These are phyloP conservation scores for Cyberlindnera mrakii DNA, from an alignment of 805 yeast genomes.

Conservation along the genomic window DNA sequence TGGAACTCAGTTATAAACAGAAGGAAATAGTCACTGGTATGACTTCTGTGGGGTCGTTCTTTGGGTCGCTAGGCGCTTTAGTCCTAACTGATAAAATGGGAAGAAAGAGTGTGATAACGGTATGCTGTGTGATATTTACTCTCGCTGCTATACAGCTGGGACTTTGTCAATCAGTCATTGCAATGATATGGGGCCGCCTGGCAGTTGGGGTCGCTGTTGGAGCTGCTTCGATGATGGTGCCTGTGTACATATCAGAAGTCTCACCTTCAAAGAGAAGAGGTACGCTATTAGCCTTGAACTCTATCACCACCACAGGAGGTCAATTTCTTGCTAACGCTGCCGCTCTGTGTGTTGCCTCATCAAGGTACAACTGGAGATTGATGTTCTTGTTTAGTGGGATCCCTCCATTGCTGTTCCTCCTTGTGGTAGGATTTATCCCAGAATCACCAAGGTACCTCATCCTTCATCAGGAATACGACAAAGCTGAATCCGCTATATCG, in stretches of 20 bases:
- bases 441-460: conserved; percentile 45
- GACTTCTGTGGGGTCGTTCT: conserved; percentile 49
- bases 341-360: conserved; percentile 27
- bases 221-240: conserved; percentile 61
- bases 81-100: conserved; percentile 45
- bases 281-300: conserved; percentile 31
- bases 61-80: conserved; percentile 48
- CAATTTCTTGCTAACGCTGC: conserved; percentile 40
- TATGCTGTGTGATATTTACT: conserved; percentile 41
- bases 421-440: conserved; percentile 38
- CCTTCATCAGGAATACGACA: conserved; percentile 24
- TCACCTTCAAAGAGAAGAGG: conserved; percentile 38
- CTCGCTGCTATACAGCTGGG: conserved; percentile 46
- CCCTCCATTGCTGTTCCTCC: conserved; percentile 35
- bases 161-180: conserved; percentile 31
- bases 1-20: conserved; percentile 28
- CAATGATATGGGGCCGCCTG: conserved; percentile 48
- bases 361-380: conserved; percentile 32
- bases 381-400: conserved; percentile 33
- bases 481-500: conserved; percentile 38
- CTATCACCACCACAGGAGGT: conserved; percentile 43
- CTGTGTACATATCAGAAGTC: conserved; percentile 49
- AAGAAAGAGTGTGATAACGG: conserved; percentile 29
- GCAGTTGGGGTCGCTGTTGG: conserved; percentile 72
- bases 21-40: conserved; percentile 38